Percentiles rank a stretch among this genome's conserved stretches.
Evolutionary conservation across 495 filamentous ascomycete species (phyloP).

Genomic region (Xeromyces bisporus): DNA sequence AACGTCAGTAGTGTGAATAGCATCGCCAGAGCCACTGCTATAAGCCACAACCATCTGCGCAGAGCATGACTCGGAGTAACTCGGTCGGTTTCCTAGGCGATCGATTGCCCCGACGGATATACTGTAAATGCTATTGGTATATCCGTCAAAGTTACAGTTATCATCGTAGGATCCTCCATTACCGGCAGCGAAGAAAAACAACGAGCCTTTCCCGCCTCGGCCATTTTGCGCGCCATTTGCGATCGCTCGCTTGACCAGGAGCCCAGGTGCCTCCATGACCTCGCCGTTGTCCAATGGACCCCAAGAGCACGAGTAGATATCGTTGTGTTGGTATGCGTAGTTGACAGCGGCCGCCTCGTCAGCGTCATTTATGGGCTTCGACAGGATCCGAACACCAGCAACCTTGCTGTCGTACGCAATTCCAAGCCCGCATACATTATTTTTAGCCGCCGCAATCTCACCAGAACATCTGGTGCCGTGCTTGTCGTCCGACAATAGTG

Average conservation of each 20-base stretch:
- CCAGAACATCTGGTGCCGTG: slow-evolving; percentile 93
- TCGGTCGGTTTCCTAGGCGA: slow-evolving; percentile 64
- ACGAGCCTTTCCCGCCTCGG: slow-evolving; percentile 64
- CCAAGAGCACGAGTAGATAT: slow-evolving; percentile 98
- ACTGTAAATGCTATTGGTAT: slow-evolving; percentile 98
- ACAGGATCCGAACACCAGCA: slow-evolving; percentile 78
- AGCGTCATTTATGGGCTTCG: slow-evolving; percentile 72
- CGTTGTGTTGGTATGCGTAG: slow-evolving; percentile 75
- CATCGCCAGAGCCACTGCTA: slow-evolving; percentile 73
- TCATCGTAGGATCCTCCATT: slow-evolving; percentile 79
- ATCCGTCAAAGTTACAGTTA: slow-evolving; percentile 98
- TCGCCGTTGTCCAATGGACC: slow-evolving; percentile 84
- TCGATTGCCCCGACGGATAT: slow-evolving; percentile 93
- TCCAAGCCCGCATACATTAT: slow-evolving; percentile 88
- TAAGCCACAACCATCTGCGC: slow-evolving; percentile 92
- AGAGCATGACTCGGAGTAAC: slow-evolving; percentile 91
- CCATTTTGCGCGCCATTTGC: slow-evolving; percentile 83
- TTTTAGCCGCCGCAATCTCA: slow-evolving; percentile 78
- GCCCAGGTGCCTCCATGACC: slow-evolving; percentile 85
- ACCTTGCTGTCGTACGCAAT: slow-evolving; percentile 87
- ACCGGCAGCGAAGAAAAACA: slow-evolving; percentile 94
- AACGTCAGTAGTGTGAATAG: slow-evolving; percentile 94
- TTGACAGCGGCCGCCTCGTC: slow-evolving; percentile 89
- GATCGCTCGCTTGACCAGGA: slow-evolving; percentile 80
- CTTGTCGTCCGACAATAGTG: slow-evolving; percentile 59